phyloP scores from a whole-genome alignment of 2,329 filamentous ascomycete genomes.

The Fusarium dlaminii region DNA sequence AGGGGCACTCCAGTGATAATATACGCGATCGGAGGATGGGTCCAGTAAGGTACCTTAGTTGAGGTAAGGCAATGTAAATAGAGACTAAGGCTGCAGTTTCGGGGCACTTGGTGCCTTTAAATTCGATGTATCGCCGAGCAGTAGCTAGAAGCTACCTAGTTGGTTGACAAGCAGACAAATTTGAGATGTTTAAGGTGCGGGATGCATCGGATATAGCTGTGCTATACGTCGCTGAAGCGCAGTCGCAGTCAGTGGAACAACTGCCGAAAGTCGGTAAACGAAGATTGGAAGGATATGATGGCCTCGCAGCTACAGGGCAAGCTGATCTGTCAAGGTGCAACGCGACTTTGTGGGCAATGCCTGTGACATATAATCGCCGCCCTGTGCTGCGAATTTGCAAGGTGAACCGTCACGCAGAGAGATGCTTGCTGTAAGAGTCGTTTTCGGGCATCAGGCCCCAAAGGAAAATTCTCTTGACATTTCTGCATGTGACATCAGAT shows the following conservation, averaged over 20 bases:
- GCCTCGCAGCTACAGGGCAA: conserved; percentile 37
- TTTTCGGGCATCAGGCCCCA: conserved; percentile 1
- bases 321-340: conserved; percentile 13
- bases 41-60: not conserved
- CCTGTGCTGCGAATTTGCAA: conserved; percentile 34
- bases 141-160: not conserved
- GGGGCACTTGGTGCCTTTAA: not conserved
- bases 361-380: conserved; percentile 25
- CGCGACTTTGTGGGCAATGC: conserved; percentile 13
- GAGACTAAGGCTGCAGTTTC: not conserved
- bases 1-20: conserved; percentile 10
- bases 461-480: conserved; percentile 41
- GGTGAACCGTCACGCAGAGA: conserved; percentile 1
- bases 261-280: not conserved
- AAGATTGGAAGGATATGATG: not conserved
- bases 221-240: conserved; percentile 1
- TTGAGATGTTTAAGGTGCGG: not conserved
- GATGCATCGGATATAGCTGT: not conserved
- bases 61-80: not conserved
- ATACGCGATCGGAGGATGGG: conserved; percentile 1
- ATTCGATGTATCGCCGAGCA: not conserved
- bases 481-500: conserved; percentile 42
- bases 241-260: not conserved
- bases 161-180: not conserved
- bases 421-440: conserved; percentile 16